phyloP scores from a whole-genome alignment of 805 yeast genomes.

The Metschnikowia similis region DNA sequence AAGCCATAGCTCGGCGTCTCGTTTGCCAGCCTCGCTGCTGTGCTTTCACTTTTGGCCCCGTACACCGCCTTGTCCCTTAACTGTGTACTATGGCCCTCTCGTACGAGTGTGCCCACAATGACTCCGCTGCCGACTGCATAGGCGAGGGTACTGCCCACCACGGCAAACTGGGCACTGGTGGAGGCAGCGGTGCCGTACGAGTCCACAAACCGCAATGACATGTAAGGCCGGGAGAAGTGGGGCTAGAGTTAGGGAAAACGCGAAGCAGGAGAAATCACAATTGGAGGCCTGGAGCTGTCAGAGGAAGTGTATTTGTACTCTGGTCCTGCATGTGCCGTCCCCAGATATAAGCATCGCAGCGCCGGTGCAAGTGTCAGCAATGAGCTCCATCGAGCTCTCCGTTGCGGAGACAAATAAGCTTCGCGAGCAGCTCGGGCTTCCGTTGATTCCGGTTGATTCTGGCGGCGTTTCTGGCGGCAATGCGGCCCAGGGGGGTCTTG shows the following conservation, averaged over 20 bases:
- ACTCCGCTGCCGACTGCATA: slow-evolving; percentile 61
- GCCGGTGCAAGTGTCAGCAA: not conserved
- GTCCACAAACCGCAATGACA: slow-evolving; percentile 1
- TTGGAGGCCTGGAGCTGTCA: not conserved
- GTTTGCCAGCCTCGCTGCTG: too few species aligned
- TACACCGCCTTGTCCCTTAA: slow-evolving; percentile 43
- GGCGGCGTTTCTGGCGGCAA: not conserved
- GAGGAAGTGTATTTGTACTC: not conserved
- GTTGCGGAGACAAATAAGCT: slow-evolving; percentile 57
- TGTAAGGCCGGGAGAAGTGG: not conserved
- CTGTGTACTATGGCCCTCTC: slow-evolving; percentile 11
- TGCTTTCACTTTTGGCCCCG: slow-evolving; percentile 39
- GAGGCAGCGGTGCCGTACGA: slow-evolving; percentile 47
- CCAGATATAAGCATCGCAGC: not conserved
- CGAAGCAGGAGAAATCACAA: not conserved
- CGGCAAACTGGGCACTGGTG: slow-evolving; percentile 36
- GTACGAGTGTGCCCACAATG: slow-evolving; percentile 38
- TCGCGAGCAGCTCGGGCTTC: slow-evolving; percentile 49
- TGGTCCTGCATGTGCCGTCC: not conserved
- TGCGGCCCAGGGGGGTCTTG: too few species aligned
- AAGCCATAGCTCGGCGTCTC: too few species aligned
- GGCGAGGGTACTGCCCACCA: slow-evolving; percentile 41
- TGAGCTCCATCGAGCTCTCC: slow-evolving; percentile 20
- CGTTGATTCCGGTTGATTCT: slow-evolving; percentile 39
- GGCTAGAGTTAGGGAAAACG: not conserved